These are phyloP conservation scores for Kokia cookei DNA, from an alignment of 441 rosid species.

Conservation along the genomic window DNA sequence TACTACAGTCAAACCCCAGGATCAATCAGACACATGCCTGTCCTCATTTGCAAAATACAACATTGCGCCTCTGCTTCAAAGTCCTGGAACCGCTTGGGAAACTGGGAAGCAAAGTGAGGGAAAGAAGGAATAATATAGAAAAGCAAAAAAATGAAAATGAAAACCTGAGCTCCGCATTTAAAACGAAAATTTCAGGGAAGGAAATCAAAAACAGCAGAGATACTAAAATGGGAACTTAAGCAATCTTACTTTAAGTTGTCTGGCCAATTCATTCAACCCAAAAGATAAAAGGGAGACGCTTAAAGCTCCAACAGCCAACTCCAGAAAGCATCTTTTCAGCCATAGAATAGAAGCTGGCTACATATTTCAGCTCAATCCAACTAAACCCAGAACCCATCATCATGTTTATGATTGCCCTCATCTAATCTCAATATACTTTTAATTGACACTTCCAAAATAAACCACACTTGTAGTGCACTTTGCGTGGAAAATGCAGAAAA, in stretches of 20 bases:
- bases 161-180: neutral
- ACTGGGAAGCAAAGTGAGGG: neutral
- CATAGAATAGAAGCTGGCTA: neutral
- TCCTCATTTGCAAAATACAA: neutral
- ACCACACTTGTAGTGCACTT: neutral
- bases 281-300: neutral
- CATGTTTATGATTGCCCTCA: neutral
- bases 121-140: neutral
- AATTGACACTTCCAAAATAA: neutral
- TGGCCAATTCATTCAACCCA: neutral
- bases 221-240: neutral
- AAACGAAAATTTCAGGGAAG: neutral
- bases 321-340: neutral
- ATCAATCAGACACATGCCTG: neutral
- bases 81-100: neutral
- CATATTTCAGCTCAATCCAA: neutral
- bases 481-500: neutral
- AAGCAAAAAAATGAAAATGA: neutral
- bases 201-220: neutral
- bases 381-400: neutral
- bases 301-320: neutral
- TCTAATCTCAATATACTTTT: neutral
- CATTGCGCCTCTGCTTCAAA: neutral
- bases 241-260: neutral
- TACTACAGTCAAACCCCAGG: neutral